phyloP scores from a whole-genome alignment of 768 basidiomycete species.

The Lentinus tigrinus region DNA sequence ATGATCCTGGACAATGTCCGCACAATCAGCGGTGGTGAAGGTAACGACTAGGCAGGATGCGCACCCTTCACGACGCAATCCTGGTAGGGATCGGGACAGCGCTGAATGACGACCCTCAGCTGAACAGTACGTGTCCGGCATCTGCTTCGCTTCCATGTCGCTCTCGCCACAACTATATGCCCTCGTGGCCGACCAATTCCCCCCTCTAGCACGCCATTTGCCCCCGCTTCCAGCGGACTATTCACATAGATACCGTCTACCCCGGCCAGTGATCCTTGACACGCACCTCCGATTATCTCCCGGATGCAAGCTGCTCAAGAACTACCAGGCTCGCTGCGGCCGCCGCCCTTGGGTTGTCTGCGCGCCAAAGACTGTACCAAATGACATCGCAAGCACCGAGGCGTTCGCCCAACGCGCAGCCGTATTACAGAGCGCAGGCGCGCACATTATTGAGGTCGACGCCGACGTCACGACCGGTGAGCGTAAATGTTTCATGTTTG shows the following conservation, averaged over 20 bases:
- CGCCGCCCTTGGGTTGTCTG: slow-evolving; percentile 76
- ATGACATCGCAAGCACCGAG: slow-evolving; percentile 19
- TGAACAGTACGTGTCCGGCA: slow-evolving; percentile 65
- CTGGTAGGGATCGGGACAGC: slow-evolving; percentile 89
- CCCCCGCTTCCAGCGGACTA: slow-evolving; percentile 36
- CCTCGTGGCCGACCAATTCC: background rate
- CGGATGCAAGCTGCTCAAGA: slow-evolving; percentile 68
- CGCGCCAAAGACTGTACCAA: slow-evolving; percentile 24
- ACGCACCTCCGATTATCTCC: slow-evolving; percentile 62
- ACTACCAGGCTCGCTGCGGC: slow-evolving; percentile 57
- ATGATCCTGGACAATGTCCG: too few species aligned
- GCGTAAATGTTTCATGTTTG: background rate
- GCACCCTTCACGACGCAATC: slow-evolving; percentile 91
- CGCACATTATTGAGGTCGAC: slow-evolving; percentile 54
- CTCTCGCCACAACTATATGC: background rate
- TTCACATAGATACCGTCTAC: slow-evolving; percentile 40
- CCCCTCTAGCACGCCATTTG: slow-evolving; percentile 51
- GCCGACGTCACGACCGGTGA: slow-evolving; percentile 12
- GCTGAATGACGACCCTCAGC: slow-evolving; percentile 87
- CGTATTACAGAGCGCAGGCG: slow-evolving; percentile 65
- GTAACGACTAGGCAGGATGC: slow-evolving; percentile 56
- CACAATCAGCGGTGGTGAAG: too few species aligned
- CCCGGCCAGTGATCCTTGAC: slow-evolving; percentile 86
- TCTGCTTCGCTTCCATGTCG: slow-evolving; percentile 1
- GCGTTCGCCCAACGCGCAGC: slow-evolving; percentile 35